Evolutionary conservation across 2,329 filamentous ascomycete genomes (phyloP), one percentile per base, ranked within the genome.

Genomic region (Ophiostoma sp.): DNA sequence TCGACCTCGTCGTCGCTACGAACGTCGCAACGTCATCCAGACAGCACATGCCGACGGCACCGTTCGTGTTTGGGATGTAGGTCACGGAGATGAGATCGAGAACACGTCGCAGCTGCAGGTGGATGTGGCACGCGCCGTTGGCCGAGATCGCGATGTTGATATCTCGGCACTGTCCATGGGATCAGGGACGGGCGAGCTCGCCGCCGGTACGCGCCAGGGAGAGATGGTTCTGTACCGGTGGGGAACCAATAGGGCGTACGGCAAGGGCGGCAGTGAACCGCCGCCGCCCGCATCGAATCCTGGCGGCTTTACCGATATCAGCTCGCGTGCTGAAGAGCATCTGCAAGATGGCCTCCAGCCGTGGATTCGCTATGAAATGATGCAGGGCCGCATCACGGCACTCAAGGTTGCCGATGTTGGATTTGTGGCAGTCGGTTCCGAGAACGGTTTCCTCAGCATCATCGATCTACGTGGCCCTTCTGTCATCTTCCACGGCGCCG

Each of bases 81-180:
- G 95, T 0, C 91, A 96, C 74, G 91, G 87, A 14, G 95, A 99
- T 75, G 92, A 97, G 74, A 90, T 99, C 66, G 95, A 99, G 77
- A 98, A 98, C 74, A 84, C 87, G 12, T 82, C 83, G 4, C 84
- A 92, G 67, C 80, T 98, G 38, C 94, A 99, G 78, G 87, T 96
- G 5, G 94, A 99, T 74, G 82, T 98, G 49, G 89, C 91, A 6
- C 85, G 92, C 71, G 91, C 94, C 2, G 82, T 98, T 4, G 90
- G 89, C 66, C 87, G 92, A n/a, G 89, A 85, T 70, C 87, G 92
- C 3, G 86, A 91, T 71, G 82, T 97, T 12, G 88, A 91, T 64
- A 85, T 97, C 9, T 89, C 89, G 0, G 81, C 86, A n/a, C 89
- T 94, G 79, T 92, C 89, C 65, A 87, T 98, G 80, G 88, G 91